Base-by-base conservation (phyloP, 1,139 yeast species). In the Taphrina populina region DNA sequence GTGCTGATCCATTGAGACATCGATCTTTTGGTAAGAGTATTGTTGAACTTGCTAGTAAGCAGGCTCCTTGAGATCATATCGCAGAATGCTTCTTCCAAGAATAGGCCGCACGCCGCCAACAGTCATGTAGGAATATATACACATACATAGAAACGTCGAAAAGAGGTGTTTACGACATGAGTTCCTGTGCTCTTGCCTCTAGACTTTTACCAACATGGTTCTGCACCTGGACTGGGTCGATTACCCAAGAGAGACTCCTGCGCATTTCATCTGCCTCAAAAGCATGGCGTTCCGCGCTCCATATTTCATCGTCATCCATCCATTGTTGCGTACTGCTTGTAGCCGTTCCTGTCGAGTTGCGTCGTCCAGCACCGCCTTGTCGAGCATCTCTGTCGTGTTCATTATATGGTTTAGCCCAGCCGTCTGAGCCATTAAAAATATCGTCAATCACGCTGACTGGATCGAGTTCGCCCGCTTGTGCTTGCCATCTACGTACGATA, bases 361-460 rank as follows among this genome's bases (percentile, higher is more conserved):
- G 20, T 3, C 6, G 37, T 26, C 4, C 47, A 11, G 24, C 11
- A 7, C 23, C 46, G 8, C 8, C 33, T 10, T 33, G n/a, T 21
- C 24, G 32, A 10, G 33, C 8, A 17, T 34, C 37, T 8, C 11
- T 34, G 20, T 17, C 21, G 20, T 39, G 15, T 15, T 24, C 26
- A 23, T 20, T 15, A n/a, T 36, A 7, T 11, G 36, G 60, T 15
- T 51, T 51, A 5, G 59, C 56, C 84, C 84, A 84, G 0, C 92
- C 94, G 54, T 80, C 78, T 0, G 90, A 86, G 20, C 84, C 86
- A 20, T 78, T 76, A 60, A 88, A 78, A 1, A 90, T 84, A 66
- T 87, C 95, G 39, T 82, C 80, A 8, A 88, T 76, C 62, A 92
- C 80, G 57, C 81, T 84, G 49, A 78, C 78, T 0, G 96, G 95